phyloP scores from a whole-genome alignment of 306 rosid species.

The Malus fusca region DNA sequence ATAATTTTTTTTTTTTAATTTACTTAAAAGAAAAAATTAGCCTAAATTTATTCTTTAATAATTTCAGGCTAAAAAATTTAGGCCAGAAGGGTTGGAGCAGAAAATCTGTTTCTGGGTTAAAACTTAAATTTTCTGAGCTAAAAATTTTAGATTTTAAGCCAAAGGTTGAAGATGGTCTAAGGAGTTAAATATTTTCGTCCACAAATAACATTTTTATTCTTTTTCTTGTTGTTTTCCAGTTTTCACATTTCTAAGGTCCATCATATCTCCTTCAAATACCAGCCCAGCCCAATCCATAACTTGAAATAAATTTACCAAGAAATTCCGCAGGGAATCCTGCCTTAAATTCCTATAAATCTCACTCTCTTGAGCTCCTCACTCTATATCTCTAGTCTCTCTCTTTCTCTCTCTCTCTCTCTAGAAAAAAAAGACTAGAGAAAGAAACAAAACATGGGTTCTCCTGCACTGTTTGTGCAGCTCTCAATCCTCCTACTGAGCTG shows the following conservation, averaged over 20 bases:
- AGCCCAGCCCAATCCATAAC: not conserved
- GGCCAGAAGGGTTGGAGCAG: no score
- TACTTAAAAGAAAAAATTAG: no score
- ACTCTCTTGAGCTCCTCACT: not conserved
- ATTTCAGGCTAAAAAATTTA: no score
- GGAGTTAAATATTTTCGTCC: no score
- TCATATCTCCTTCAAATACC: not conserved
- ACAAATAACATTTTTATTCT: no score
- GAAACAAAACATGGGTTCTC: slow-evolving; percentile 9
- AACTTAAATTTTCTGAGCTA: no score
- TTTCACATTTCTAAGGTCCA: not conserved
- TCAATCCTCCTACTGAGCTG: slow-evolving; percentile 10
- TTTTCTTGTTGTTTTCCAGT: not conserved
- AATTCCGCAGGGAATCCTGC: slow-evolving; percentile 24
- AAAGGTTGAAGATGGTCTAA: no score
- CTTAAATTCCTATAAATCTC: slow-evolving; percentile 30
- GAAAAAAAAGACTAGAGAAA: not conserved
- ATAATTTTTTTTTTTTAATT: no score
- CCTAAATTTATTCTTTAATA: no score
- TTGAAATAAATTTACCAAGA: not conserved
- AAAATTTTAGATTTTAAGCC: no score
- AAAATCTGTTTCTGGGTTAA: no score
- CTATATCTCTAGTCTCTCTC: not conserved
- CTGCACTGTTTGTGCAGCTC: not conserved
- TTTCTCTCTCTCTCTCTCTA: not conserved